Conservation (phyloP, 2,329 filamentous ascomycete genomes). For the Xylaria polymorpha region DNA sequence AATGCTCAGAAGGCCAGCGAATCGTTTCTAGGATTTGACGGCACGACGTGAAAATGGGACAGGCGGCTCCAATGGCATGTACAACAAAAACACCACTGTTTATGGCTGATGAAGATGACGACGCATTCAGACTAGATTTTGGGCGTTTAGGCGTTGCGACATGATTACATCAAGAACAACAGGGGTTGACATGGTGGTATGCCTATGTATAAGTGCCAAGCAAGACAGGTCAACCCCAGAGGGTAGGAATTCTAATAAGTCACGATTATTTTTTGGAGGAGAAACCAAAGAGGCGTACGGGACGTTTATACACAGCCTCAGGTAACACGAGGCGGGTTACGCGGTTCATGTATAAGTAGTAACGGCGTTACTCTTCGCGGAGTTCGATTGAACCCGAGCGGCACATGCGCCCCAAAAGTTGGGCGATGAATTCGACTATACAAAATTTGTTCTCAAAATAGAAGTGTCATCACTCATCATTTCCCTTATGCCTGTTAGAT, state of each 20-base stretch:
- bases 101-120: constrained; percentile 31
- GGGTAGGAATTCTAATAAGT: constrained; percentile 6
- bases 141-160: constrained; percentile 31
- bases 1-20: constrained; percentile 50
- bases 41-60: background rate
- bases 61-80: background rate
- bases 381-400: background rate
- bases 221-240: background rate
- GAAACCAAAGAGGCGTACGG: background rate
- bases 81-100: constrained; percentile 9
- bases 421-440: background rate
- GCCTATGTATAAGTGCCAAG: constrained; percentile 16
- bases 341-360: constrained; percentile 2
- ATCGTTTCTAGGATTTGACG: constrained; percentile 21
- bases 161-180: constrained; percentile 2
- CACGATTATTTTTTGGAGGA: background rate
- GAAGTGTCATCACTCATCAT: background rate
- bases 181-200: constrained; percentile 4
- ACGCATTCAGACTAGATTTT: constrained; percentile 16
- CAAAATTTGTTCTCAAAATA: background rate
- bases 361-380: background rate
- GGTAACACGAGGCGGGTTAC: background rate
- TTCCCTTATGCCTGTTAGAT: background rate
- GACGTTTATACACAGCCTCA: background rate
- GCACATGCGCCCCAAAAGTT: background rate